Percentiles rank a stretch among this genome's conserved stretches.
phyloP scores from a whole-genome alignment of 2,329 filamentous ascomycete genomes.

The Calonectria pteridis region DNA sequence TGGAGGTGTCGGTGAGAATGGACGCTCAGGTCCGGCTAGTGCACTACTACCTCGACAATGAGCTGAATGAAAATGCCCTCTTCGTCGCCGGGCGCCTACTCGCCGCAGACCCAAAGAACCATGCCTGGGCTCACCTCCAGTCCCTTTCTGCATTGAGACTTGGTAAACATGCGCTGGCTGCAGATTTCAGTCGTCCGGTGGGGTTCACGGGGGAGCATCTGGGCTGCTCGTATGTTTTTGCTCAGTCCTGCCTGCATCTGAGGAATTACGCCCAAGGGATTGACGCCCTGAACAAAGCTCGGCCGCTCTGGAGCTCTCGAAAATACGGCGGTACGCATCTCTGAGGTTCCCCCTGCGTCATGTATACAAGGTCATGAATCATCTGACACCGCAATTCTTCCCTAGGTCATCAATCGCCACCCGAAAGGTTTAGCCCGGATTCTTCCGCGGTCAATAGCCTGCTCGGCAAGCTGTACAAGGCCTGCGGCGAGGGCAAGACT shows the following conservation, averaged over 20 bases:
- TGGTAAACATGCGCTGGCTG: conserved; percentile 16
- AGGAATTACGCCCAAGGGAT: conserved; percentile 33
- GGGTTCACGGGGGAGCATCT: conserved; percentile 27
- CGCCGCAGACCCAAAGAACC: conserved; percentile 26
- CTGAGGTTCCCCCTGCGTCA: background rate
- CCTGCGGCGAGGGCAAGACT: conserved; percentile 30
- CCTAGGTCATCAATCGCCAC: conserved; percentile 8
- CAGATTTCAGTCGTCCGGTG: conserved; percentile 17
- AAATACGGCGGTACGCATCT: conserved; percentile 18
- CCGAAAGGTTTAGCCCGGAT: conserved; percentile 31
- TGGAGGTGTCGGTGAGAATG: conserved; percentile 1
- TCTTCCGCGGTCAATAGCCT: conserved; percentile 28
- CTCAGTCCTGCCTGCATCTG: conserved; percentile 29
- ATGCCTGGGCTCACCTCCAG: conserved; percentile 32
- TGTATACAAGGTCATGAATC: background rate
- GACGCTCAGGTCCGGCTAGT: conserved; percentile 22
- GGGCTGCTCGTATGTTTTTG: conserved; percentile 34
- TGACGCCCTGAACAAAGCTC: conserved; percentile 26
- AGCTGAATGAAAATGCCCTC: conserved; percentile 27
- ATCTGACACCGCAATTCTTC: conserved; percentile 3
- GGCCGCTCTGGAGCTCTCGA: conserved; percentile 17
- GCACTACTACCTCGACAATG: conserved; percentile 28
- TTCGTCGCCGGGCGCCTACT: conserved; percentile 26
- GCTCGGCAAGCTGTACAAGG: conserved; percentile 33
- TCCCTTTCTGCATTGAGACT: conserved; percentile 35